These are phyloP conservation scores for Phalaenopsis hybrid DNA, from an alignment of 116 monocot genomes.

Conservation along the genomic window DNA sequence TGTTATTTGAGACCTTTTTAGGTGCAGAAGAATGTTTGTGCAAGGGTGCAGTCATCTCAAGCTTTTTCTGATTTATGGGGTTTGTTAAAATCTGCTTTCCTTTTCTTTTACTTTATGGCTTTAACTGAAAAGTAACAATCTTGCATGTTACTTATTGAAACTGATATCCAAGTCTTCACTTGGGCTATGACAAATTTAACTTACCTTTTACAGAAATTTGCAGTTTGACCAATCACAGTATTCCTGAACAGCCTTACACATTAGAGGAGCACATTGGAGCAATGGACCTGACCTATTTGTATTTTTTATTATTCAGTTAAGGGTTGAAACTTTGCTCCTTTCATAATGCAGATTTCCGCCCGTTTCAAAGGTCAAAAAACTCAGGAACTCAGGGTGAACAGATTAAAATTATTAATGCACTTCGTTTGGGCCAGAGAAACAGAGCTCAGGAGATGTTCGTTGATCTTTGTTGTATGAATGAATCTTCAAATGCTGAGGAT, in stretches of 20 bases:
- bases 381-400: constrained; percentile 19
- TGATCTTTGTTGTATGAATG: constrained; percentile 22
- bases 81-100: constrained; percentile 3
- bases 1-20: constrained; percentile 9
- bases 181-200: background rate
- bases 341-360: constrained; percentile 21
- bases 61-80: constrained; percentile 14
- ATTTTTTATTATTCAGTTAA: background rate
- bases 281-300: background rate
- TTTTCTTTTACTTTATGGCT: background rate
- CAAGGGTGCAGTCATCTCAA: constrained; percentile 16
- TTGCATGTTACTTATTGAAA: background rate
- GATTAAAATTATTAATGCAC: constrained; percentile 63
- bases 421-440: constrained; percentile 50
- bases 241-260: background rate
- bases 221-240: background rate
- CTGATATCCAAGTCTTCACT: background rate
- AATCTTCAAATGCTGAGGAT: constrained; percentile 29
- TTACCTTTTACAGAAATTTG: background rate
- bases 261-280: background rate
- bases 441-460: constrained; percentile 53
- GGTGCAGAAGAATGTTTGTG: constrained; percentile 7
- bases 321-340: background rate
- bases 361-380: constrained; percentile 6
- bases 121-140: background rate